Evolutionary conservation across 1,284 basidiomycete species (phyloP), one percentile per base, ranked within the genome.

Genomic region (Pisolithus thermaeus): DNA sequence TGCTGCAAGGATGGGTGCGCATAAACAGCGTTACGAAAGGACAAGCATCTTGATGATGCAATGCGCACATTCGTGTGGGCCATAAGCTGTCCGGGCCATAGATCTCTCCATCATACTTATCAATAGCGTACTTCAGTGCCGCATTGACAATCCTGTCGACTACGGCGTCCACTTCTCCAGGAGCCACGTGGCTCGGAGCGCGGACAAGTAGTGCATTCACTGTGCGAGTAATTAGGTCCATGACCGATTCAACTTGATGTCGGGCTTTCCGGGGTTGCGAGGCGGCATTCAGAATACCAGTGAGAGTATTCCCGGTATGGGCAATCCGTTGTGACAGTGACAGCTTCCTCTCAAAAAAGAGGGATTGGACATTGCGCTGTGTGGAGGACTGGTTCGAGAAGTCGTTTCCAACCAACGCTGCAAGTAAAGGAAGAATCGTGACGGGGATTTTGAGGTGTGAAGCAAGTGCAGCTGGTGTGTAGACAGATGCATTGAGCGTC

Each of bases 341-440:
- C 25, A 81, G 66, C n/a, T 72, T 69, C 41, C 77, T 72, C 39
- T 86, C 81, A 59, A 90, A 90, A 65, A 90, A 87, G 20, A 86
- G 61, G 1, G 70, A 73, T 59, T 82, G 83, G n/a, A 79, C 68
- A 53, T 77, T 78, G 50, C 70, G 72, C 37, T 70, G 71, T 30
- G 69, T 69, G 23, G 72, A 67, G 25, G 70, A 73, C 57, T 66
- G 76, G 61, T 66, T 79, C 0, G 84, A 77, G 61, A 85, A 92
- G 66, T 96, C 93, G 64, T 94, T 95, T 28, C 93, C 93, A 8
- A 91, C 79, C 2, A 96, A 72, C 2, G 90, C 84, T 9, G 86
- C 90, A n/a, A 96, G 74, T 9, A 96, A 76, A 1, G 93, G 91
- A 18, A 96, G 78, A 46, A 92, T 76, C 0, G 82, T 77, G 0